Base-by-base conservation (phyloP, 768 basidiomycete genomes). In the Agaricus blazei region DNA sequence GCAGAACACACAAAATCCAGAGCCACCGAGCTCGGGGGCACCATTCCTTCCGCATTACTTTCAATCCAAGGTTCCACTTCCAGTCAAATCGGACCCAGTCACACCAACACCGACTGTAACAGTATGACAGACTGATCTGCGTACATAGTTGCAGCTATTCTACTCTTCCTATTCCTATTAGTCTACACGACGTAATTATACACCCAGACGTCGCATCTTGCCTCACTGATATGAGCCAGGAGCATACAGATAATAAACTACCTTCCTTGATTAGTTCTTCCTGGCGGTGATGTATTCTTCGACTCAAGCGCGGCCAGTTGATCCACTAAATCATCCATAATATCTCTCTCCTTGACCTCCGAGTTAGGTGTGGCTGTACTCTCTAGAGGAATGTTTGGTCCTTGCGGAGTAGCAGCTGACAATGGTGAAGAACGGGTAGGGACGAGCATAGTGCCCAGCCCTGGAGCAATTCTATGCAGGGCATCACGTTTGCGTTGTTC, bases 281-380 rank as follows among this genome's bases (percentile, higher is more conserved):
- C 14, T 5, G 4, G 40, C 19, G 12, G 40, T 19, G 40, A 41
- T 14, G 52, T 11, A 12, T 44, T 55, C 14, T 34, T 49, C 6
- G 54, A 56, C 41, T 85, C 84, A 67, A 95, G 67, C 27, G 78
- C 84, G 36, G 87, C 91, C 42, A 94, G 73, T 59, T 87, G 85
- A 61, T 89, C 82, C n/a, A 92, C 89, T 28, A 93, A 69, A 59
- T 88, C 84, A 48, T 90, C 85, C 88, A 94, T 90, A 14, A 86
- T 85, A 37, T 85, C 83, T 64, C 27, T 58, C 69, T 12, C 61
- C 63, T 41, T 66, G 65, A 7, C 52, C 56, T 41, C 29, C 26
- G 48, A 50, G 36, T 12, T 44, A 40, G n/a, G 48, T 37, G 7
- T 4, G 52, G 49, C 14, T 37, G 27, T 26, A 50, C 44, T 53